Conservation (phyloP, 139 green algal species). For the Marvania coccoides region DNA sequence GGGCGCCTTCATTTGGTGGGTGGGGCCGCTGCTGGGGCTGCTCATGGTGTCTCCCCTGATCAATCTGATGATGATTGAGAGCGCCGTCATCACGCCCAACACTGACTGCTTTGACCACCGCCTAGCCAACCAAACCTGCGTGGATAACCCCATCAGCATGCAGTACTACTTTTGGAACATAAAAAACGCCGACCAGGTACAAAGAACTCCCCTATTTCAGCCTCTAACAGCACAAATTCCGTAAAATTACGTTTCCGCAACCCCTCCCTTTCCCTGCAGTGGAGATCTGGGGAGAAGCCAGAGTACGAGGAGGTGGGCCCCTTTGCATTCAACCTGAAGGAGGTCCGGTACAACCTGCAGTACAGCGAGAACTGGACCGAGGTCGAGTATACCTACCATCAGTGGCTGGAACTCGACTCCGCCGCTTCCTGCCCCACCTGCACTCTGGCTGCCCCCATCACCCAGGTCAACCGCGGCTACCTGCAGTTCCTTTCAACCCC, state of each 20-base stretch:
- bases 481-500: neutral
- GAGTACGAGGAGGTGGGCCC: conserved; percentile 26
- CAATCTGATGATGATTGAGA: conserved; percentile 1
- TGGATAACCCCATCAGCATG: neutral
- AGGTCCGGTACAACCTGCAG: conserved; percentile 22
- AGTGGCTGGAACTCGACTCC: conserved; percentile 2
- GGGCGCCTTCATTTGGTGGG: conserved; percentile 5
- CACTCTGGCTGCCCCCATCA: conserved; percentile 13
- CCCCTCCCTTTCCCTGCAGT: neutral
- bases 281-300: neutral
- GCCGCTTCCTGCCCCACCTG: conserved; percentile 14
- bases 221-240: neutral
- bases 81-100: conserved; percentile 16
- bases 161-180: conserved; percentile 41
- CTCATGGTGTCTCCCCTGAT: conserved; percentile 25
- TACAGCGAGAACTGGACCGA: conserved; percentile 17
- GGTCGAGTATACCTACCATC: conserved; percentile 20
- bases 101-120: conserved; percentile 23
- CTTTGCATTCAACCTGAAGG: conserved; percentile 17
- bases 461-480: conserved; percentile 21
- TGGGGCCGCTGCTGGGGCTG: conserved; percentile 20
- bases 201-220: neutral
- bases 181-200: conserved; percentile 26
- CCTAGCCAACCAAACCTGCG: conserved; percentile 1
- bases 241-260: too few relatives aligned